These are phyloP conservation scores for Cercospora nicotianae DNA, from an alignment of 2,329 filamentous ascomycete species.

Conservation along the genomic window DNA sequence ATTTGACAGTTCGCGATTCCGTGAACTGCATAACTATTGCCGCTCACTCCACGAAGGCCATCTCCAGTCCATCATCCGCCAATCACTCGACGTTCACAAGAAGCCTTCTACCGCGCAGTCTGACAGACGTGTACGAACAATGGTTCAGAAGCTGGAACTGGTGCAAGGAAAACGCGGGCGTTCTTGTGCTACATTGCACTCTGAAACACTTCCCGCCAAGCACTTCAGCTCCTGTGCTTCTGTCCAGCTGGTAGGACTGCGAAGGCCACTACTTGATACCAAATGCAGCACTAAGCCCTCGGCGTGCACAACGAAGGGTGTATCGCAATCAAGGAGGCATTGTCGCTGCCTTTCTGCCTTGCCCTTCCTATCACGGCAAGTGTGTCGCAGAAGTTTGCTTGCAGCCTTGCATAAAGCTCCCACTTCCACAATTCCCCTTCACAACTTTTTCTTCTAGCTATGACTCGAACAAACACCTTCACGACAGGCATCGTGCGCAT, in stretches of 20 bases:
- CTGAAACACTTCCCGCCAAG: constrained; percentile 7
- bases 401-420: not conserved
- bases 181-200: constrained; percentile 4
- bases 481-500: not conserved
- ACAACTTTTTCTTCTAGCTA: not conserved
- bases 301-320: not conserved
- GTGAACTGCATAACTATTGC: not conserved
- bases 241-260: not conserved
- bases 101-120: not conserved
- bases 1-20: not conserved
- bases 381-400: not conserved
- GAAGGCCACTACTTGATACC: not conserved
- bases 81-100: not conserved
- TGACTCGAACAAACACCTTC: not conserved
- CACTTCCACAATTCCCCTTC: not conserved
- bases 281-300: not conserved
- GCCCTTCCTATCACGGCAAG: not conserved
- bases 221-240: constrained; percentile 2
- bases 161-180: constrained; percentile 8
- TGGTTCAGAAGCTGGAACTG: constrained; percentile 7
- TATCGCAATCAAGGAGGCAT: not conserved
- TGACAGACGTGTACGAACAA: not conserved
- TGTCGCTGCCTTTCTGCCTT: not conserved
- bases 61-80: not conserved
- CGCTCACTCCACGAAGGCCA: not conserved